Conservation (phyloP, 2,329 filamentous ascomycete genomes). For the Apiospora hydei region DNA sequence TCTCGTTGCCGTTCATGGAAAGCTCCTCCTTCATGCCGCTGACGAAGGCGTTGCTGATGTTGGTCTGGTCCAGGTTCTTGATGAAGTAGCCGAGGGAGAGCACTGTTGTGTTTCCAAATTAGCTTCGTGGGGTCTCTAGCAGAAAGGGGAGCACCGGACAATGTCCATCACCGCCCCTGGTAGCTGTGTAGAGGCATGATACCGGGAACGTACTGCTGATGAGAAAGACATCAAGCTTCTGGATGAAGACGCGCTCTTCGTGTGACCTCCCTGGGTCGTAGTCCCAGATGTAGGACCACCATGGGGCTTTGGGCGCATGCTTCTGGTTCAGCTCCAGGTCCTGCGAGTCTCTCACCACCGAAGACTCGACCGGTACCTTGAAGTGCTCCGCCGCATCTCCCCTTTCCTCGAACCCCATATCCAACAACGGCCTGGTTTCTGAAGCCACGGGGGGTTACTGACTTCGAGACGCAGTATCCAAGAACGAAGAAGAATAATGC, state of each 20-base stretch:
- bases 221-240: constrained; percentile 36
- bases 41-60: constrained; percentile 36
- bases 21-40: constrained; percentile 44
- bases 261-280: constrained; percentile 34
- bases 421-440: constrained; percentile 22
- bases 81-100: constrained; percentile 37
- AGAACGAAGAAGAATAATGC: not conserved
- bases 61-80: constrained; percentile 36
- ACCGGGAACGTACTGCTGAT: constrained; percentile 27
- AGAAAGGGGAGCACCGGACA: not conserved
- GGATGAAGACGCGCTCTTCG: constrained; percentile 35
- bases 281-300: constrained; percentile 38
- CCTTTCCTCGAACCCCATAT: constrained; percentile 16
- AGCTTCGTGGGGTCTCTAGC: no score
- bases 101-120: constrained; percentile 20
- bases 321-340: not conserved
- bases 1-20: constrained; percentile 23
- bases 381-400: constrained; percentile 5
- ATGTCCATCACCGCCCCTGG: no score
- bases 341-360: not conserved
- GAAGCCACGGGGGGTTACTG: not conserved
- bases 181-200: not conserved
- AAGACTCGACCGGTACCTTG: not conserved
- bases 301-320: constrained; percentile 28
- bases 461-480: not conserved